Conservation (phyloP, 768 basidiomycete genomes). For the Trametes cubensis region DNA sequence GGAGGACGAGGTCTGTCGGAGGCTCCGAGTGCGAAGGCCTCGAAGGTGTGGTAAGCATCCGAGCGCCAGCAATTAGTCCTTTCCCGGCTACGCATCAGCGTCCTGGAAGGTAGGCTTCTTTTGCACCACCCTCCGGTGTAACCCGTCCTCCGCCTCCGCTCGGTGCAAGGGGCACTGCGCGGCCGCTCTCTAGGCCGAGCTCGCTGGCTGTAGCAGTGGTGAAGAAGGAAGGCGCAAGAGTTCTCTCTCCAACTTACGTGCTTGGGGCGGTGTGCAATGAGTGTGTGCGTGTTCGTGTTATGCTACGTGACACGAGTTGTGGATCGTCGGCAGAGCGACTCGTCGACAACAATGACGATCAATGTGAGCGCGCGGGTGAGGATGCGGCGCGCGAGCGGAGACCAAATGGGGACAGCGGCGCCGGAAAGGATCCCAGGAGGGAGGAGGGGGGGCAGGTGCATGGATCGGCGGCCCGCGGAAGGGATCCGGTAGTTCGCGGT, state of each 20-base stretch:
- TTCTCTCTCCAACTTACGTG: neutral
- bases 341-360: neutral
- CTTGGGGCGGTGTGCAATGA: neutral
- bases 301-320: no score
- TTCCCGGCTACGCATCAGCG: constrained; percentile 14
- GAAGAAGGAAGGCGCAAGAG: neutral
- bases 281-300: no score
- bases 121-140: neutral
- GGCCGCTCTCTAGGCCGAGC: neutral
- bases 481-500: constrained; percentile 24
- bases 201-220: neutral
- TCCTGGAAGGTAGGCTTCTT: neutral
- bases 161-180: constrained; percentile 8
- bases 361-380: neutral
- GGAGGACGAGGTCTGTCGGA: constrained; percentile 4
- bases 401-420: neutral
- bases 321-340: neutral
- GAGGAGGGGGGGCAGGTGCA: constrained; percentile 1
- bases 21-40: constrained; percentile 8
- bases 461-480: constrained; percentile 15
- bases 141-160: neutral
- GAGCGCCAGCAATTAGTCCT: constrained; percentile 22
- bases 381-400: neutral
- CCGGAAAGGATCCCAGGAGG: neutral
- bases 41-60: constrained; percentile 20